phyloP scores from a whole-genome alignment of 1,139 yeast genomes.

The Blastobotrys aristatus region DNA sequence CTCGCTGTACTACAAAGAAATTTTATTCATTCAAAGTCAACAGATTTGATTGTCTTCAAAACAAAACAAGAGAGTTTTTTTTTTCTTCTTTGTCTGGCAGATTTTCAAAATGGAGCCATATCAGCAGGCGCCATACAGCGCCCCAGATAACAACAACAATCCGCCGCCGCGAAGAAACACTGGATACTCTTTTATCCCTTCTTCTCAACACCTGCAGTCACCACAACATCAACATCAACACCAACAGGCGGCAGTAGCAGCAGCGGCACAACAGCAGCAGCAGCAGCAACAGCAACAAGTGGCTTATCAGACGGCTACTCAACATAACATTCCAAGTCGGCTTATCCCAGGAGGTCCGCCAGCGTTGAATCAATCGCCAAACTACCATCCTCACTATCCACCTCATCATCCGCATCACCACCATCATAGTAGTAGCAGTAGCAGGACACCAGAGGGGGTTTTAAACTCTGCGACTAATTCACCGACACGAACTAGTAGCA shows the following conservation, averaged over 20 bases:
- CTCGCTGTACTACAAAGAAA: no score
- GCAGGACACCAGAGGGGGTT: neutral
- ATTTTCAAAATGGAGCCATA: neutral
- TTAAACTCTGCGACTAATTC: neutral
- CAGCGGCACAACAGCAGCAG: neutral
- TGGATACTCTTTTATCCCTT: neutral
- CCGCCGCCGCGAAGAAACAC: neutral
- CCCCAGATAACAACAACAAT: neutral
- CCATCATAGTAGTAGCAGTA: no score
- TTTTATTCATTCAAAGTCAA: no score
- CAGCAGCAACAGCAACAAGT: constrained; percentile 5
- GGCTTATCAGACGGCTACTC: constrained; percentile 6
- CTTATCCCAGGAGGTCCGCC: constrained; percentile 10
- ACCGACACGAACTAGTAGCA: neutral
- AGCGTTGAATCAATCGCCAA: neutral
- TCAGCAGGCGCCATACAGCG: neutral
- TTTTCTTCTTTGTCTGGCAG: neutral
- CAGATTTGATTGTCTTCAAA: no score
- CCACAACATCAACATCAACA: neutral
- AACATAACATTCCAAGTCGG: constrained; percentile 10
- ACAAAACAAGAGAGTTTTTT: no score
- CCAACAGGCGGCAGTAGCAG: neutral
- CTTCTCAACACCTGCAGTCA: neutral
- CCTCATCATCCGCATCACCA: neutral
- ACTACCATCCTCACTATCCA: neutral